Evolutionary conservation across 192 early-diverging fungal genomes (phyloP).

Genomic region (Gorgonomyces haynaldii): DNA sequence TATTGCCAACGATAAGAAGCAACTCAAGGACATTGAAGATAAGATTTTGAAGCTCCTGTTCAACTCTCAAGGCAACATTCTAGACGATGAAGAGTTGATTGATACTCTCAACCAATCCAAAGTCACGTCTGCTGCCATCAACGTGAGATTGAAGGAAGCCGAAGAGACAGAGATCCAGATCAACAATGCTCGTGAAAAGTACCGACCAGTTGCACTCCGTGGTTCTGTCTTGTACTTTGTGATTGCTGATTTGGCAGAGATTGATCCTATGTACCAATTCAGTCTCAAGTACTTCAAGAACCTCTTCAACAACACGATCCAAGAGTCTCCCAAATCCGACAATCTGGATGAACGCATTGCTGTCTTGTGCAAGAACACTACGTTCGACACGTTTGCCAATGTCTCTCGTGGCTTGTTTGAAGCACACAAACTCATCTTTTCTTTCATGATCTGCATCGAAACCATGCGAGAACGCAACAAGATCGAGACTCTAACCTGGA

Average conservation of each 20-base stretch:
- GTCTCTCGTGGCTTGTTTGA: conserved; percentile 51
- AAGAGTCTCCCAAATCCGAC: conserved; percentile 35
- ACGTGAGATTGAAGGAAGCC: conserved; percentile 41
- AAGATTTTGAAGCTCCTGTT: conserved; percentile 50
- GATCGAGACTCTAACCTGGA: conserved; percentile 41
- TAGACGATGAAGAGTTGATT: conserved; percentile 56
- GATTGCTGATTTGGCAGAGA: conserved; percentile 45
- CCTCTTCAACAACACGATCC: conserved; percentile 42
- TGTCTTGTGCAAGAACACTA: conserved; percentile 41
- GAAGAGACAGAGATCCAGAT: conserved; percentile 48
- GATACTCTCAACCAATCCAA: conserved; percentile 55
- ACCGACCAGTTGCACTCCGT: conserved; percentile 48
- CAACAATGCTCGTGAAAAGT: conserved; percentile 43
- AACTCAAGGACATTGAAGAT: conserved; percentile 53
- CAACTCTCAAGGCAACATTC: conserved; percentile 51
- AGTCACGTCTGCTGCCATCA: conserved; percentile 51
- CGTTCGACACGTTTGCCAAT: conserved; percentile 43
- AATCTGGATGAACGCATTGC: conserved; percentile 32
- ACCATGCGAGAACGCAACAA: conserved; percentile 33
- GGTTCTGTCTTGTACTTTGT: conserved; percentile 54
- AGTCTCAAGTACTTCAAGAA: conserved; percentile 56
- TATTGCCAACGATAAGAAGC: conserved; percentile 46
- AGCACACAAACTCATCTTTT: conserved; percentile 43
- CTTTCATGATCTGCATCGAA: conserved; percentile 49
- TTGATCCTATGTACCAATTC: conserved; percentile 59